These are phyloP conservation scores for Rossbeevera mucosa DNA, from an alignment of 768 basidiomycete species.

Conservation along the genomic window DNA sequence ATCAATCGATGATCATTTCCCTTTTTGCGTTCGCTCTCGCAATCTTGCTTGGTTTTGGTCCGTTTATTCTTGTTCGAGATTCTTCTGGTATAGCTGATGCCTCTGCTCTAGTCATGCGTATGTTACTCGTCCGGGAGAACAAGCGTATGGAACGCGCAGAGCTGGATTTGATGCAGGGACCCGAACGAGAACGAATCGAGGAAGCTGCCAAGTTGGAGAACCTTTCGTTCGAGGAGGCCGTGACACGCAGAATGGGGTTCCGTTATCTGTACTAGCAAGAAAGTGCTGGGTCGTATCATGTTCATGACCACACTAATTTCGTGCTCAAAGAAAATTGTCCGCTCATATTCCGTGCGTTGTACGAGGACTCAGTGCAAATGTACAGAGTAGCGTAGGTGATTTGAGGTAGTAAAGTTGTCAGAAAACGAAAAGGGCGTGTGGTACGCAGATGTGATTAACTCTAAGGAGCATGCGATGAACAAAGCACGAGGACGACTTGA, in stretches of 20 bases:
- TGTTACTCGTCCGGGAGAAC: not conserved
- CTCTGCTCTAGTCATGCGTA: not conserved
- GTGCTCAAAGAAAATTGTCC: not conserved
- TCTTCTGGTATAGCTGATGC: not conserved
- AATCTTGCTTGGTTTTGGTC: not conserved
- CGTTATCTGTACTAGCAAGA: not conserved
- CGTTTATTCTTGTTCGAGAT: not conserved
- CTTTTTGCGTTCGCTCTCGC: not conserved
- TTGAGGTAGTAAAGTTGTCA: not conserved
- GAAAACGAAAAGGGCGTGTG: not conserved
- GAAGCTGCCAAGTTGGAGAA: not conserved
- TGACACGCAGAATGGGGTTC: not conserved
- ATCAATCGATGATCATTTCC: not conserved
- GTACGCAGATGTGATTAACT: not conserved
- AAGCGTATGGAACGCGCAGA: not conserved
- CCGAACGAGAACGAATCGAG: not conserved
- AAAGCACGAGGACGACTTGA: not conserved
- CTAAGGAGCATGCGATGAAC: not conserved
- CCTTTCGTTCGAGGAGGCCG: not conserved
- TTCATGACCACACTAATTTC: not conserved
- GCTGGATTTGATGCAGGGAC: not conserved
- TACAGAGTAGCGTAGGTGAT: not conserved
- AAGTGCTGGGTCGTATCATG: not conserved
- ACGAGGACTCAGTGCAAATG: not conserved
- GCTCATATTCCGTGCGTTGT: not conserved